Evolutionary conservation across 257 asterid species (phyloP).

Genomic region (Solanum tarapatanum): DNA sequence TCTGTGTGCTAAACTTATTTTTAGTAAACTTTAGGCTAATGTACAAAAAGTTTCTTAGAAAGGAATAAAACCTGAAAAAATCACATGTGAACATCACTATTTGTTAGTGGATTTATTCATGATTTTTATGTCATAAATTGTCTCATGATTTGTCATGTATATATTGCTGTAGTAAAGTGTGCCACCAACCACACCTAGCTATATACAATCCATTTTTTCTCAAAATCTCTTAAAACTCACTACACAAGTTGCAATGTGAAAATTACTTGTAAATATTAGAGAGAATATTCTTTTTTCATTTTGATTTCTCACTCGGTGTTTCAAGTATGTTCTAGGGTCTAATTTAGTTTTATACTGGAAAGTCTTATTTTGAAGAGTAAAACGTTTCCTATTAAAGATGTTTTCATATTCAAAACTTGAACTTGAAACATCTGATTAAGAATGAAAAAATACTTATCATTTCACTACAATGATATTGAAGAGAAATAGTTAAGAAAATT

Average conservation of each 20-base stretch:
- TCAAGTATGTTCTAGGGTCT: background rate
- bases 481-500: background rate
- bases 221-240: background rate
- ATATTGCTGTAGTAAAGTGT: background rate
- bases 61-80: background rate
- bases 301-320: background rate
- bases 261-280: background rate
- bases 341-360: no score
- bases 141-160: background rate
- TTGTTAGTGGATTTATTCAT: background rate
- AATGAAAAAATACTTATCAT: background rate
- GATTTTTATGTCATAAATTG: background rate
- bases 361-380: background rate
- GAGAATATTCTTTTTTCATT: background rate
- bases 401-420: background rate
- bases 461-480: background rate
- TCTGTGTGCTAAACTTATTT: background rate
- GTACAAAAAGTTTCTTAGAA: background rate
- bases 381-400: background rate
- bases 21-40: background rate
- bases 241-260: background rate
- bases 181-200: background rate
- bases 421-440: background rate
- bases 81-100: background rate
- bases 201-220: background rate